Conservation (phyloP, 768 basidiomycete genomes). For the Clitopilus hobsonii region DNA sequence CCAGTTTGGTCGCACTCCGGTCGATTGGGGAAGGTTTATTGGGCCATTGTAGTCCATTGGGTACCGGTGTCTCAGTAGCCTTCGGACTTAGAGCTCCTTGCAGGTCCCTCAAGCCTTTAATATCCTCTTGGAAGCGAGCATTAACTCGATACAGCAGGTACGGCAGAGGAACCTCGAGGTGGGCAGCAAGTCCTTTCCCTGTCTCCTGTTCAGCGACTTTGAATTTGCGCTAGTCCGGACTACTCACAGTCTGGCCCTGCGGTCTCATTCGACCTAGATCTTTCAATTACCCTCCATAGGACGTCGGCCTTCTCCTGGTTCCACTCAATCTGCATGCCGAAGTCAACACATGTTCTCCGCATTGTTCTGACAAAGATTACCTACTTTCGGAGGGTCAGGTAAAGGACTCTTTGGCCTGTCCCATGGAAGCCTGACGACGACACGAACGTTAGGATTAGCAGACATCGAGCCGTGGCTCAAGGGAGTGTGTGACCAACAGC, state of each 20-base stretch:
- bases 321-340: conserved; percentile 68
- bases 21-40: conserved; percentile 25
- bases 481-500: neutral
- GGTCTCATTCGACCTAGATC: conserved; percentile 67
- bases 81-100: conserved; percentile 55
- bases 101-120: conserved; percentile 72
- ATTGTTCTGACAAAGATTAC: conserved; percentile 18
- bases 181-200: conserved; percentile 84
- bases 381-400: conserved; percentile 64
- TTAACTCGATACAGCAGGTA: conserved; percentile 84
- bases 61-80: conserved; percentile 26
- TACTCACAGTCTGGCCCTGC: conserved; percentile 76
- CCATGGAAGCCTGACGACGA: conserved; percentile 76
- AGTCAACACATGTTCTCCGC: neutral
- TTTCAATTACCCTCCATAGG: conserved; percentile 83
- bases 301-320: conserved; percentile 78
- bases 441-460: conserved; percentile 43
- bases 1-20: conserved; percentile 24
- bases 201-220: conserved; percentile 7
- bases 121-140: conserved; percentile 80
- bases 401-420: conserved; percentile 69
- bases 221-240: neutral
- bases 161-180: conserved; percentile 76
- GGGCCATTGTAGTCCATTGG: conserved; percentile 15
- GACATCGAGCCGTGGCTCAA: conserved; percentile 18